Evolutionary conservation across 1,284 basidiomycete genomes (phyloP).

Genomic region (Rhodotorula sp.): DNA sequence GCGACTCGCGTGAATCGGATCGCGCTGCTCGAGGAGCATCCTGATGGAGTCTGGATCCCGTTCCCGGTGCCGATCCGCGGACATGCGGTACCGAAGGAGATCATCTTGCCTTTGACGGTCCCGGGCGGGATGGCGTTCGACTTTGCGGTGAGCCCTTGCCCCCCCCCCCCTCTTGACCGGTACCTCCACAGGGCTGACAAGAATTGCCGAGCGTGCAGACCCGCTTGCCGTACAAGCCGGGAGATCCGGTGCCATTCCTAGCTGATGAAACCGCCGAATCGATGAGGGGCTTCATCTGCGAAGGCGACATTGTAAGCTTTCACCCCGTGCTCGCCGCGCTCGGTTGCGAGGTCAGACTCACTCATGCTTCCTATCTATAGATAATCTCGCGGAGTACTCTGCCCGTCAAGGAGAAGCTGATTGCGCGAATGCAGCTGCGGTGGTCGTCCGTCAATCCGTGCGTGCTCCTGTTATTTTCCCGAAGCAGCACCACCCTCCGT

Average conservation of each 20-base stretch:
- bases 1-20: not conserved
- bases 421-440: slow-evolving; percentile 1
- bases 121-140: not conserved
- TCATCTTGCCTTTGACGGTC: not conserved
- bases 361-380: not conserved
- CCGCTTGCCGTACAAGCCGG: not conserved
- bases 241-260: not conserved
- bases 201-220: not conserved
- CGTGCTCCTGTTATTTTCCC: not conserved
- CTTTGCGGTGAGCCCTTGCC: slow-evolving; percentile 1
- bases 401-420: not conserved
- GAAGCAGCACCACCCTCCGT: too few species aligned
- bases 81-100: not conserved
- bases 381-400: not conserved
- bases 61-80: not conserved
- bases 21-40: not conserved
- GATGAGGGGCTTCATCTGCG: not conserved
- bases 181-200: too few species aligned
- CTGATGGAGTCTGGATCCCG: slow-evolving; percentile 4
- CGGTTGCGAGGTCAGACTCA: not conserved
- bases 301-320: not conserved
- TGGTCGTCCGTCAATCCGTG: slow-evolving; percentile 12
- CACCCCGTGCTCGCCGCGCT: not conserved
- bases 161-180: too few species aligned
- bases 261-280: not conserved